These are phyloP conservation scores for Rhodotorula paludigena DNA, from an alignment of 768 basidiomycete genomes.

Conservation along the genomic window DNA sequence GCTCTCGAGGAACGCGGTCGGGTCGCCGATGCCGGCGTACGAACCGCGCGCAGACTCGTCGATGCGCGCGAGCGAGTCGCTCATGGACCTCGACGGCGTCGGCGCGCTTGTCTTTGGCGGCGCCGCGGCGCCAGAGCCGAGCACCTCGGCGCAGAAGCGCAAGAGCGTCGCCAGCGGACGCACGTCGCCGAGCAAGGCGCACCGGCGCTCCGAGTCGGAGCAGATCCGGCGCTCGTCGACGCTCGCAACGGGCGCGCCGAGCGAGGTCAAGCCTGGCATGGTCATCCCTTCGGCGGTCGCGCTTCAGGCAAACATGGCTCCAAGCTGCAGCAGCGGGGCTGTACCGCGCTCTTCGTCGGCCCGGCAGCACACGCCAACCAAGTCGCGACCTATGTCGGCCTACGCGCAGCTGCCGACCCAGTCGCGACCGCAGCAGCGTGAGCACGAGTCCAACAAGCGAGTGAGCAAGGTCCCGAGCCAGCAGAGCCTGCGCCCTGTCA, in stretches of 20 bases:
- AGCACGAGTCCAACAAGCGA: neutral
- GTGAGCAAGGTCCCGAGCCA: neutral
- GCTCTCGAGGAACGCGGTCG: neutral
- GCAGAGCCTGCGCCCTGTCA: neutral
- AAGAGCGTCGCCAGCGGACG: neutral
- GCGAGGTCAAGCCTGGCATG: neutral
- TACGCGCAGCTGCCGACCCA: neutral
- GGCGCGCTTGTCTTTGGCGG: constrained; percentile 6
- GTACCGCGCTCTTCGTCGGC: neutral
- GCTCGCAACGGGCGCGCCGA: no score
- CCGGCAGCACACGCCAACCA: neutral
- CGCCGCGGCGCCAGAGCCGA: no score
- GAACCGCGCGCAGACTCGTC: constrained; percentile 4
- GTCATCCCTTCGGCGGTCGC: neutral
- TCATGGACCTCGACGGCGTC: constrained; percentile 18
- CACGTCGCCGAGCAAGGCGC: neutral
- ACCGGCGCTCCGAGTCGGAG: neutral
- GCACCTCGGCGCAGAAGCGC: neutral
- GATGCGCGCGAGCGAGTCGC: constrained; percentile 6
- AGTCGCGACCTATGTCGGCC: neutral
- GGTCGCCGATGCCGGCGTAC: constrained; percentile 25
- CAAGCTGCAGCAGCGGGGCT: no score
- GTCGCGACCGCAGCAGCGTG: neutral
- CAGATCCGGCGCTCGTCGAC: no score
- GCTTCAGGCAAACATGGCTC: neutral